Evolutionary conservation across 1,284 basidiomycete species (phyloP).

Genomic region (Ceratobasidium sp.): DNA sequence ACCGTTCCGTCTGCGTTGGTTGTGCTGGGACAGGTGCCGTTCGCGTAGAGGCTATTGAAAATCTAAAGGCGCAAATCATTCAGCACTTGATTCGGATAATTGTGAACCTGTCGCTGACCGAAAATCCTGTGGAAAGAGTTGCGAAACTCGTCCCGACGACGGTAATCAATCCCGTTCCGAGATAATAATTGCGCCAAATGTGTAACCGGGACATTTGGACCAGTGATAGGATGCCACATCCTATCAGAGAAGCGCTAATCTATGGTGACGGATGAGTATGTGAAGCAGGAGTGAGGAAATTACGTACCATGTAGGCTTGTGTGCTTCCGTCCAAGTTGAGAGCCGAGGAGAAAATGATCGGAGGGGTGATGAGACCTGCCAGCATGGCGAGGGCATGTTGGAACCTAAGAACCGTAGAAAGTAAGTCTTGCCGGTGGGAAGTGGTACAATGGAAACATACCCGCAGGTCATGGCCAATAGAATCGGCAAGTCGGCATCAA

Average conservation of each 20-base stretch:
- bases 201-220: slow-evolving; percentile 75
- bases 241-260: slow-evolving; percentile 12
- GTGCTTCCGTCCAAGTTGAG: slow-evolving; percentile 62
- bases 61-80: slow-evolving; percentile 51
- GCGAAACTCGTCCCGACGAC: slow-evolving; percentile 89
- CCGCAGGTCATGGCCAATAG: slow-evolving; percentile 71
- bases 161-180: slow-evolving; percentile 79
- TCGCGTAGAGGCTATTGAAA: slow-evolving; percentile 73
- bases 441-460: neutral
- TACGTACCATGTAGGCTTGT: slow-evolving; percentile 81
- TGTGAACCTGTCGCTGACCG: slow-evolving; percentile 53
- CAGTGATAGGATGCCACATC: slow-evolving; percentile 68
- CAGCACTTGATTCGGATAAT: neutral
- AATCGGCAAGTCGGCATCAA: slow-evolving; percentile 72
- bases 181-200: slow-evolving; percentile 61
- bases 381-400: slow-evolving; percentile 82
- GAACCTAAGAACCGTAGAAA: slow-evolving; percentile 48
- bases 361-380: slow-evolving; percentile 64
- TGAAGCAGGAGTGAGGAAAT: slow-evolving; percentile 60
- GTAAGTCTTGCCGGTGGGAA: neutral
- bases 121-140: slow-evolving; percentile 75
- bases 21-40: slow-evolving; percentile 76
- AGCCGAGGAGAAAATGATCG: slow-evolving; percentile 75
- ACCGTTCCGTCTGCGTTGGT: slow-evolving; percentile 65
- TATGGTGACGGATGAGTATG: neutral